Conservation (phyloP, 768 basidiomycete species). For the Mycena polygramma region DNA sequence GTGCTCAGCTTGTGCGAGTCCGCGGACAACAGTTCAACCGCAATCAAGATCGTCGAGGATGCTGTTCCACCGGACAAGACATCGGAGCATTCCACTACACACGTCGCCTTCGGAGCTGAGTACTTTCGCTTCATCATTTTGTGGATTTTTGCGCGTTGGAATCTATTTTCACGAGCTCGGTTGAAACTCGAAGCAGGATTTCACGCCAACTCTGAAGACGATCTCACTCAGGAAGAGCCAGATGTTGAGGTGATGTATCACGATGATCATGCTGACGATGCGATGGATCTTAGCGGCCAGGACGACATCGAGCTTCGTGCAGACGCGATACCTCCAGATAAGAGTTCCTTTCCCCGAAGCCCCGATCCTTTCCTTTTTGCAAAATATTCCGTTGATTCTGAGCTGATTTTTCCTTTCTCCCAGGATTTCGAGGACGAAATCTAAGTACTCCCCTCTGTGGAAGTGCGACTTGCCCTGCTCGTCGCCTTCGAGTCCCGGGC, state of each 20-base stretch:
- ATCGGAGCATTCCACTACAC: background rate
- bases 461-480: too few relatives aligned
- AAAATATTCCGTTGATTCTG: background rate
- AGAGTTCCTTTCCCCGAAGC: background rate
- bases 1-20: background rate
- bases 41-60: background rate
- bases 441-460: background rate
- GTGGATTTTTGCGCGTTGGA: background rate
- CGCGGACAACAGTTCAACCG: background rate
- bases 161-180: background rate
- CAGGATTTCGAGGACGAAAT: background rate
- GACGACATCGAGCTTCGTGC: background rate
- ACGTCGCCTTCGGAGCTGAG: background rate
- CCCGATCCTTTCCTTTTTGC: background rate
- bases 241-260: background rate
- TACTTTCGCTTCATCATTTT: background rate
- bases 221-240: background rate
- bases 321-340: background rate
- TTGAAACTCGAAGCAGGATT: background rate
- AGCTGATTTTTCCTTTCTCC: background rate
- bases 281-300: background rate
- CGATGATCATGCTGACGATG: background rate
- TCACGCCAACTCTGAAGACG: background rate
- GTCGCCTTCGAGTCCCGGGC: too few relatives aligned
- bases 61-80: background rate